Evolutionary conservation across 805 yeast genomes (phyloP).

Genomic region (Yamadazyma phyllophila): DNA sequence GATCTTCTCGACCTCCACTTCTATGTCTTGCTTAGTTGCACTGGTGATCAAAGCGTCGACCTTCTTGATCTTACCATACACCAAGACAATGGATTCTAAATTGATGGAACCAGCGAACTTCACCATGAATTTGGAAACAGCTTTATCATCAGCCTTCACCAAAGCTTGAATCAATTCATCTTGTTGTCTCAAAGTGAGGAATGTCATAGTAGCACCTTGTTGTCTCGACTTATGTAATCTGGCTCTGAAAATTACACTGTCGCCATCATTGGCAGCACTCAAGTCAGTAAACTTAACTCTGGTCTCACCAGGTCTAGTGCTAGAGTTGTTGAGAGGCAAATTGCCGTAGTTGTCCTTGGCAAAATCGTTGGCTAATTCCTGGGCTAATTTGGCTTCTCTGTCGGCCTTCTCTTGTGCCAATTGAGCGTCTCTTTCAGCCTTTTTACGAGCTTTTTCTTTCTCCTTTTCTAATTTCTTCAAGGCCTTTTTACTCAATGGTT

Average conservation of each 20-base stretch:
- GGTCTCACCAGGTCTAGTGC: conserved; percentile 59
- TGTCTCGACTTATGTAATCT: conserved; percentile 91
- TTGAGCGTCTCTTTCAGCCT: conserved; percentile 89
- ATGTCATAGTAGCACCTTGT: conserved; percentile 93
- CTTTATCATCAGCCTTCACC: conserved; percentile 68
- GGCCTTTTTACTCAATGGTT: conserved; percentile 90
- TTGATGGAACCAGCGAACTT: conserved; percentile 89
- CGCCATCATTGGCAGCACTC: conserved; percentile 65
- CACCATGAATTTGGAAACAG: conserved; percentile 90
- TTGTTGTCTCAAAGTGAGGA: conserved; percentile 91
- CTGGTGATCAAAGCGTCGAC: conserved; percentile 85
- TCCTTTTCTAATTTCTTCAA: conserved; percentile 92
- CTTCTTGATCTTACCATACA: conserved; percentile 78
- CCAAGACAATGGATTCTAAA: conserved; percentile 88
- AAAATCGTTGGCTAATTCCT: conserved; percentile 75
- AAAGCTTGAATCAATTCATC: conserved; percentile 78
- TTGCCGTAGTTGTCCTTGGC: conserved; percentile 90
- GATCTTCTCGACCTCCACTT: conserved; percentile 73
- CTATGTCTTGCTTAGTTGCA: conserved; percentile 89
- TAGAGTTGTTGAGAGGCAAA: conserved; percentile 80
- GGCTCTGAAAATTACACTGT: conserved; percentile 83
- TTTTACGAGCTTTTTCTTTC: conserved; percentile 87
- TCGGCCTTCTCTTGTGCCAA: conserved; percentile 84
- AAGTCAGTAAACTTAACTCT: conserved; percentile 60
- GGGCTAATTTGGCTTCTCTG: conserved; percentile 62